Conservation (phyloP, 1,284 basidiomycete genomes). For the Inonotus hispidus region DNA sequence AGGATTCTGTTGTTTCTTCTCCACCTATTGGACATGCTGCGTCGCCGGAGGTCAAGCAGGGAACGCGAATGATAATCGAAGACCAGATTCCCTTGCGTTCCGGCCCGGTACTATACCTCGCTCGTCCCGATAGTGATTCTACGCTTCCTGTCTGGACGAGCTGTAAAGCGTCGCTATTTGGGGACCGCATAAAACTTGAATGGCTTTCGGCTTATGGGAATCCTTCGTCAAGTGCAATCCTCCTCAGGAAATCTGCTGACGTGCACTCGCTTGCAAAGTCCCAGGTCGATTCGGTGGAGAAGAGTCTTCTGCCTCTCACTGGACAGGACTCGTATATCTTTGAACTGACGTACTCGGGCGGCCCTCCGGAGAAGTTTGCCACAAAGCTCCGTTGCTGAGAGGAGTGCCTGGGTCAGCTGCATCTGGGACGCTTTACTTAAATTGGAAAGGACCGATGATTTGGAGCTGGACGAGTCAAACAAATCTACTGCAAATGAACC, state of each 20-base stretch:
- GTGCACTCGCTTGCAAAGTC: constrained; percentile 48
- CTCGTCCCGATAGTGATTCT: constrained; percentile 26
- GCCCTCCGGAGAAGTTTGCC: constrained; percentile 53
- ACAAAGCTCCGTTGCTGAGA: constrained; percentile 51
- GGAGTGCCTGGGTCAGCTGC: constrained; percentile 64
- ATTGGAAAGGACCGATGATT: constrained; percentile 28
- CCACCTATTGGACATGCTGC: background rate
- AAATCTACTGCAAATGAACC: background rate
- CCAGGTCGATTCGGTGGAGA: constrained; percentile 41
- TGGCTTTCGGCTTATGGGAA: constrained; percentile 40
- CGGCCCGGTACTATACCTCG: constrained; percentile 48
- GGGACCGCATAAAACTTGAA: constrained; percentile 42
- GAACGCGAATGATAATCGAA: background rate
- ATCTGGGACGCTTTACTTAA: constrained; percentile 64
- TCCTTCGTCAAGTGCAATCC: constrained; percentile 41
- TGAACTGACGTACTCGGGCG: constrained; percentile 53
- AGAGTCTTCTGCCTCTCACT: constrained; percentile 33
- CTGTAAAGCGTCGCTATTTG: constrained; percentile 46
- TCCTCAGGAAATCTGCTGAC: constrained; percentile 50
- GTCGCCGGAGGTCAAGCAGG: background rate
- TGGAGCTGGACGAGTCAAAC: background rate
- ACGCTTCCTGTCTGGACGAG: constrained; percentile 46
- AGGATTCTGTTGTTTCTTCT: background rate
- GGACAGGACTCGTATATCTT: constrained; percentile 45
- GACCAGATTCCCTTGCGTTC: constrained; percentile 24